These are phyloP conservation scores for Cokeromyces recurvatus DNA, from an alignment of 371 early-diverging fungal species.

Conservation along the genomic window DNA sequence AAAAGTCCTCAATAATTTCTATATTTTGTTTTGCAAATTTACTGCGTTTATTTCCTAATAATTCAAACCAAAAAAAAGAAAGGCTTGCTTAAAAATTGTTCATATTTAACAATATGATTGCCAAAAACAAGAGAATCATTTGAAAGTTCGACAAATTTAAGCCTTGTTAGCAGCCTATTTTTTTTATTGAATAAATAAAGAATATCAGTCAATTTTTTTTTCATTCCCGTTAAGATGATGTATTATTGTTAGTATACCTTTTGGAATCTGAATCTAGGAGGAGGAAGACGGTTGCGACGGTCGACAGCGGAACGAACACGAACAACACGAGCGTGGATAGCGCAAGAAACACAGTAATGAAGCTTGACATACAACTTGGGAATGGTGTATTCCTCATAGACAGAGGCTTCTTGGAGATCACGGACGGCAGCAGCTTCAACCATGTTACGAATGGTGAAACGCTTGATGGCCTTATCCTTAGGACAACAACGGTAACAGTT, in stretches of 20 bases:
- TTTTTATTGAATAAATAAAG: neutral
- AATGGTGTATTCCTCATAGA: constrained; percentile 93
- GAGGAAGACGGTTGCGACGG: constrained; percentile 94
- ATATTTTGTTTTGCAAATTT: too few species aligned
- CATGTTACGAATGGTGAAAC: constrained; percentile 97
- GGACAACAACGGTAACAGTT: constrained; percentile 98
- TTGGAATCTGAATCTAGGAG: constrained; percentile 84
- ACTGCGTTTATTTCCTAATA: too few species aligned
- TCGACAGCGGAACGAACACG: constrained; percentile 91
- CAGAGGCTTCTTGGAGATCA: constrained; percentile 95
- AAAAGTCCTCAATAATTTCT: too few species aligned
- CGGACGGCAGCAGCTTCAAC: constrained; percentile 97
- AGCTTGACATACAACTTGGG: constrained; percentile 98
- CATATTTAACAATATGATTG: too few species aligned
- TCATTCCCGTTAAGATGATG: neutral
- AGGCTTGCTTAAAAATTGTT: too few species aligned
- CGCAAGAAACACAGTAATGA: constrained; percentile 98
- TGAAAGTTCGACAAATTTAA: constrained; percentile 10
- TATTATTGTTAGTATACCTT: constrained; percentile 27
- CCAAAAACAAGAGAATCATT: too few species aligned
- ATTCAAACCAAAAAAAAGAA: too few species aligned
- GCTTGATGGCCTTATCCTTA: constrained; percentile 99
- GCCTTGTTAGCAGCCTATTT: constrained; percentile 26
- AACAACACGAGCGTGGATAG: constrained; percentile 96
- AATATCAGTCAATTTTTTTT: neutral